These are phyloP conservation scores for Diversispora epigaea DNA, from an alignment of 192 early-diverging fungal species.

Conservation along the genomic window DNA sequence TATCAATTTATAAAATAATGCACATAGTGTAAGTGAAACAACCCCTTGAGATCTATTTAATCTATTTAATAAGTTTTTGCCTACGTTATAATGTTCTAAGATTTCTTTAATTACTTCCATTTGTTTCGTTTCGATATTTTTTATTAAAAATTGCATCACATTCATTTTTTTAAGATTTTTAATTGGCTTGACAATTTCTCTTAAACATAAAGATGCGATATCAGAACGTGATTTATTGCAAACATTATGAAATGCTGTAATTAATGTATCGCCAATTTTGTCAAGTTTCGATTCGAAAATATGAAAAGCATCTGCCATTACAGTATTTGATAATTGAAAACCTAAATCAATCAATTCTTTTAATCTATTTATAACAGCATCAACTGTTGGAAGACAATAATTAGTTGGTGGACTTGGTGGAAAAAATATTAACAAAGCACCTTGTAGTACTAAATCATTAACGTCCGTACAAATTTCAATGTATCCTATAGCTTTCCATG, in stretches of 20 bases:
- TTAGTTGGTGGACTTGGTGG: background rate
- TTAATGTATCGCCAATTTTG: background rate
- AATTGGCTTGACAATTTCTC: too few relatives aligned
- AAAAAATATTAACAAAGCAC: constrained; percentile 8
- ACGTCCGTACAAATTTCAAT: constrained; percentile 15
- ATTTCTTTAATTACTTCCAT: too few relatives aligned
- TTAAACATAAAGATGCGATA: too few relatives aligned
- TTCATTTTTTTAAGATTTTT: too few relatives aligned
- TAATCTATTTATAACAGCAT: background rate
- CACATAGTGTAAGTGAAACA: too few relatives aligned
- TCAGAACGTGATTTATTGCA: too few relatives aligned
- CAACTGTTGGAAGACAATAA: background rate
- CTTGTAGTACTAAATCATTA: constrained; percentile 18
- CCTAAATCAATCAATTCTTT: background rate
- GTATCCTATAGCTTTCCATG: background rate
- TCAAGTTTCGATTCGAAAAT: background rate
- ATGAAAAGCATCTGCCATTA: constrained; percentile 3
- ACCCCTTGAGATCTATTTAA: too few relatives aligned
- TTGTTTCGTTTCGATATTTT: too few relatives aligned
- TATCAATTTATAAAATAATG: too few relatives aligned
- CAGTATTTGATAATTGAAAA: background rate
- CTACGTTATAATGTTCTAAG: too few relatives aligned
- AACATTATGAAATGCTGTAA: background rate
- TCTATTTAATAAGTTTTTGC: too few relatives aligned
- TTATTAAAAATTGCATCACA: too few relatives aligned